Base-by-base conservation (phyloP, 164 flowering plant species). In the Piper betle region DNA sequence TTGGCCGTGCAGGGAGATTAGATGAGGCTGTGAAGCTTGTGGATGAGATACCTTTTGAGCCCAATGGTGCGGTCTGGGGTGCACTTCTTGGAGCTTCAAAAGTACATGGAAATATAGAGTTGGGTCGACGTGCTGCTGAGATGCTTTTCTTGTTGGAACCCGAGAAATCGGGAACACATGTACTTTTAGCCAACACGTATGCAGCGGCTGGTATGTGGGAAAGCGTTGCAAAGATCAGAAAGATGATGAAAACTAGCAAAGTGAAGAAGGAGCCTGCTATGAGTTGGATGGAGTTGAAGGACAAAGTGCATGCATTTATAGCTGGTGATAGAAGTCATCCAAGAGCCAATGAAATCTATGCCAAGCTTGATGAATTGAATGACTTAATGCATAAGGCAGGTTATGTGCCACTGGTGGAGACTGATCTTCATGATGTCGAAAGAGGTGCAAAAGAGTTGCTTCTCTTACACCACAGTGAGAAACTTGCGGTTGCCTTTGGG, bases 271-370 rank as follows among this genome's bases (percentile, higher is more conserved):
- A 67, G 61, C 70, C 70, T 18, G 70, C 62, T 3, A 52, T 67
- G 55, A 67, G 70, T 57, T 67, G 70, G 70, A 57, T 67, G 39
- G 70, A 67, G 18, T 56, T 67, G 57, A 62, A 62, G 41, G 70
- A 67, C 39, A 67, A 67, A 50, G 66, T 67, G 16, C 70, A 67
- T 67, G 50, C 70, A n/a, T 67, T 67, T 67, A 62, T 57, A 55
- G 70, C 62, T n/a, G 70, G 70, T n/a, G 70, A 67, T 62, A 62
- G 65, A 67, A 67, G 60, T n/a, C 70, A 67, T 37, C 38, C 65
- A 18, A 48, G 56, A 60, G 39, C 70, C 0, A 33, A 62, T 15
- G 65, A 67, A 61, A 67, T 67, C 37, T 62, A 62, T 67, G 70
- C 65, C 2, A 67, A 67, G 54, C 64, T 67, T 39, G 70, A 67